Conservation (phyloP, 129 eudicot species). For the Erigeron canadensis region DNA sequence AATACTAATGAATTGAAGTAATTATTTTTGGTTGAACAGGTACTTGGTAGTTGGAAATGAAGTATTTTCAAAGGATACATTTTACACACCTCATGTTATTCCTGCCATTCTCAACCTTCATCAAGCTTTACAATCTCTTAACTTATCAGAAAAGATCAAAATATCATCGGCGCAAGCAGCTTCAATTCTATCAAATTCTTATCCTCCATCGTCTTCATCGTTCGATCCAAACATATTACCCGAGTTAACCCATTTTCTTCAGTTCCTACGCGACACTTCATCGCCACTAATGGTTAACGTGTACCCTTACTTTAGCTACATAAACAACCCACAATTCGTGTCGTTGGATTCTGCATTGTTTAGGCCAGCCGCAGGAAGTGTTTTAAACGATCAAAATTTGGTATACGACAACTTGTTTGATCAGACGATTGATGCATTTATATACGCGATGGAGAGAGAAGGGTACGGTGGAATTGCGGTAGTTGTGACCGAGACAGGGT, state of each 20-base stretch:
- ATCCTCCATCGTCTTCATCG: slow-evolving; percentile 61
- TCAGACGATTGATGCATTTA: slow-evolving; percentile 60
- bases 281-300: slow-evolving; percentile 82
- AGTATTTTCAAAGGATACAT: slow-evolving; percentile 53
- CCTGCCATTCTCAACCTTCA: slow-evolving; percentile 58
- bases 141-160: slow-evolving; percentile 44
- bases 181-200: slow-evolving; percentile 52
- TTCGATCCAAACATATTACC: slow-evolving; percentile 45
- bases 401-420: slow-evolving; percentile 66
- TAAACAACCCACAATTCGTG: slow-evolving; percentile 42
- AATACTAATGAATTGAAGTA: too few species aligned
- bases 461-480: slow-evolving; percentile 58
- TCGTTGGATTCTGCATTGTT: slow-evolving; percentile 57
- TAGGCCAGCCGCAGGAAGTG: slow-evolving; percentile 23
- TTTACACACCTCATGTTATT: slow-evolving; percentile 43
- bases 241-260: slow-evolving; percentile 39
- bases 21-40: slow-evolving; percentile 6
- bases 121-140: slow-evolving; percentile 58
- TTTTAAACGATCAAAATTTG: slow-evolving; percentile 33
- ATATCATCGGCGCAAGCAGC: slow-evolving; percentile 65
- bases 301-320: slow-evolving; percentile 72
- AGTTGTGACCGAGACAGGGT: slow-evolving; percentile 83
- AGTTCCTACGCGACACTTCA: slow-evolving; percentile 45
- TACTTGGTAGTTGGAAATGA: slow-evolving; percentile 74
- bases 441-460: slow-evolving; percentile 64